phyloP scores from a whole-genome alignment of 352 stramenopile species.

The Thalassiosira exigua region DNA sequence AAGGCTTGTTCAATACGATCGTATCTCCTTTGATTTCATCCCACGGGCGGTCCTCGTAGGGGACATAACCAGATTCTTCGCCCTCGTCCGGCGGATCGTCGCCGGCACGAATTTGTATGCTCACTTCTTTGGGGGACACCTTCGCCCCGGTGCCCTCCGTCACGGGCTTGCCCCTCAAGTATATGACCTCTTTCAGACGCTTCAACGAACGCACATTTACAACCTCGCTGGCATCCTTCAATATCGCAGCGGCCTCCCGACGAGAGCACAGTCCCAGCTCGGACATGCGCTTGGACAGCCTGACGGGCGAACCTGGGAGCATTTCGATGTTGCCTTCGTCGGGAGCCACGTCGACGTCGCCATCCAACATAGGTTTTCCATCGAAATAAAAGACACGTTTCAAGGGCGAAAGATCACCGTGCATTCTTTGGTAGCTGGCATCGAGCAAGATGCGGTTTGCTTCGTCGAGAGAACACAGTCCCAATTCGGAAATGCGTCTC shows the following conservation, averaged over 20 bases:
- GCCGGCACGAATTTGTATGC: slow-evolving; percentile 42
- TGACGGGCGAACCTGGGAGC: no score
- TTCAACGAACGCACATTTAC: slow-evolving; percentile 14
- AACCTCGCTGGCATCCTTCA: slow-evolving; percentile 44
- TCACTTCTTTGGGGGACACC: slow-evolving; percentile 40
- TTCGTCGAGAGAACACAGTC: no score
- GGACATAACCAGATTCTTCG: slow-evolving; percentile 25
- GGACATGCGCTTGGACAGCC: slow-evolving; percentile 67
- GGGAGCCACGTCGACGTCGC: no score
- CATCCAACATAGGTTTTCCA: no score
- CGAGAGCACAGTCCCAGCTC: slow-evolving; percentile 69
- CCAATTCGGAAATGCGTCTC: no score
- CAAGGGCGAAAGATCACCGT: no score
- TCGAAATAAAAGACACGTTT: no score
- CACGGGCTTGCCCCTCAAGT: slow-evolving; percentile 35
- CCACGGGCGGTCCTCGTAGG: slow-evolving; percentile 48
- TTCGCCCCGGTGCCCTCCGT: slow-evolving; percentile 51
- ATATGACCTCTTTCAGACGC: slow-evolving; percentile 38
- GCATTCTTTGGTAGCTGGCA: no score
- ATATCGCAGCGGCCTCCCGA: slow-evolving; percentile 68
- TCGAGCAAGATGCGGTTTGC: no score
- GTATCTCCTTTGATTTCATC: slow-evolving; percentile 54
- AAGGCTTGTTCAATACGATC: slow-evolving; percentile 81
- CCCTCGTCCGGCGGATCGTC: slow-evolving; percentile 10
- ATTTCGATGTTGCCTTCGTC: no score